Evolutionary conservation across 139 green algal genomes (phyloP), one percentile per base, ranked within the genome.

Genomic region (Micromonas commoda): DNA sequence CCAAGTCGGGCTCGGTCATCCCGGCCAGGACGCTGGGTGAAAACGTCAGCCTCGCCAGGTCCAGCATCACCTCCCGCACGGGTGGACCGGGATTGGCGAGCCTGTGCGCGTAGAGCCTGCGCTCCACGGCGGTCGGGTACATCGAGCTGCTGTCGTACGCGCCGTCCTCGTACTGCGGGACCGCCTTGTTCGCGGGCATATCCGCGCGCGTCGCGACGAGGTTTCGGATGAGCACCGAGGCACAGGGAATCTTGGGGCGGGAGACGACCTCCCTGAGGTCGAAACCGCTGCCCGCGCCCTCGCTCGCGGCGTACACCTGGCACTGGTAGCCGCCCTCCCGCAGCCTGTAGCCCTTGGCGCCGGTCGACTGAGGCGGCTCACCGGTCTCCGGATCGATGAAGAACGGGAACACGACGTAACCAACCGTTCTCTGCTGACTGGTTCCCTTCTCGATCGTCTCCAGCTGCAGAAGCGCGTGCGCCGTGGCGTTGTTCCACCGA

Each of bases 281-380:
- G 53, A 84, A 79, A 28, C 35, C 61, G 26, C 28, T 31, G 9
- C n/a, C 61, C 5, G 13, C 24, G 26, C n/a, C 45, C 4, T 86
- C 83, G 3, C 67, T 67, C 19, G 52, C 72, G 26, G 77, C 80
- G 81, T 90, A 84, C 20, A 91, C 65, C 6, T 86, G 88, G 2
- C 90, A 66, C 71, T 91, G 86, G 68, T 84, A 84, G 5, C 73
- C 77, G 20, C 66, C 84, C 82, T 88, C 82, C 51, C 89, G 89
- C 23, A 91, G 82, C 20, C 87, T 78, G 71, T 91, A 91, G 72
- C 88, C 85, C 16, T 78, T 65, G 29, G 64, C 53, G 73, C 76
- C 80, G 0, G 83, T 37, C 1, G 85, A 86, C 80, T 89, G 84
- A 26, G 78, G 37, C 61, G 80, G 71, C 13, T 81, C 80, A 13